Conservation (phyloP, 352 stramenopile species). For the Elongisporangium senticosum region DNA sequence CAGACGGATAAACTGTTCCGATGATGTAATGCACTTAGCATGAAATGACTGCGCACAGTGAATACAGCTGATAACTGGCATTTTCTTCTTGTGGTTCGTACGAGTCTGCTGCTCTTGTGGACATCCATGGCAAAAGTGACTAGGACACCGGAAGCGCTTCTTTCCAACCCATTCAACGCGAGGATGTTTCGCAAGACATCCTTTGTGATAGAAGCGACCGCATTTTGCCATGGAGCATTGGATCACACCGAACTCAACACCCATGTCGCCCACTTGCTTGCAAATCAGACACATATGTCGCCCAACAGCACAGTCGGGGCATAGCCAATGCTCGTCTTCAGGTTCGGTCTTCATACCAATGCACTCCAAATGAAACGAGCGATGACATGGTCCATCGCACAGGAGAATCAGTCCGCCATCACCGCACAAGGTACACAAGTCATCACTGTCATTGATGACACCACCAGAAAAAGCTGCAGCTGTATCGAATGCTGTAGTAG, state of each 20-base stretch:
- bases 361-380: conserved; percentile 91
- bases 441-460: conserved; percentile 82
- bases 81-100: conserved; percentile 34
- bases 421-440: conserved; percentile 89
- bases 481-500: neutral
- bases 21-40: conserved; percentile 65
- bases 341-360: conserved; percentile 81
- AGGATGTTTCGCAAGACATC: conserved; percentile 66
- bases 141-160: conserved; percentile 87
- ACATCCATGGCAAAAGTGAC: conserved; percentile 86
- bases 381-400: conserved; percentile 90
- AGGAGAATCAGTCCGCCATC: conserved; percentile 89
- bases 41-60: conserved; percentile 84
- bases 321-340: conserved; percentile 87
- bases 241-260: conserved; percentile 84
- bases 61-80: conserved; percentile 78
- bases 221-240: conserved; percentile 90
- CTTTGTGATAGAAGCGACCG: conserved; percentile 91
- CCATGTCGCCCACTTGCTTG: conserved; percentile 88
- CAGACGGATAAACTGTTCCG: conserved; percentile 75
- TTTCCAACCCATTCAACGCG: conserved; percentile 86
- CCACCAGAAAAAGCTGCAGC: conserved; percentile 8
- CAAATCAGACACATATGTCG: conserved; percentile 92
- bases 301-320: conserved; percentile 82
- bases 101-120: conserved; percentile 14